Percentiles rank a stretch among this genome's conserved stretches.
Conservation (phyloP, 2,329 filamentous ascomycete genomes). For the Fusarium sacchari region DNA sequence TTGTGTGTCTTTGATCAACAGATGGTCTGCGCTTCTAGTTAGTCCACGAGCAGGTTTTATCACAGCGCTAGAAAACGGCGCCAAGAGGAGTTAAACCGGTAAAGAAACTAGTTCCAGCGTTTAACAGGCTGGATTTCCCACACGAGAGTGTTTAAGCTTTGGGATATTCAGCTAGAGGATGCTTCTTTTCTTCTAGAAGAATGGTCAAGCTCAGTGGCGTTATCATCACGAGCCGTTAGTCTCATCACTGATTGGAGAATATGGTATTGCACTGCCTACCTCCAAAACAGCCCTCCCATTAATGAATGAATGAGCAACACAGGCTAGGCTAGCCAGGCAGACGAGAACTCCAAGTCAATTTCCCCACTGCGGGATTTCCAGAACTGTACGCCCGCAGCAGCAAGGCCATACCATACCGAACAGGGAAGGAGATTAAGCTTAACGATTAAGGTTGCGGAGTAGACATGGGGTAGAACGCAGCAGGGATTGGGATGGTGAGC, state of each 20-base stretch:
- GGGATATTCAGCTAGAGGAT: not conserved
- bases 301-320: too few species aligned
- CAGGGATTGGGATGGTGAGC: not conserved
- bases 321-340: not conserved
- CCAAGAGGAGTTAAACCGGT: not conserved
- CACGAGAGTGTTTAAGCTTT: not conserved
- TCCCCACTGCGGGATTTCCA: conserved; percentile 22
- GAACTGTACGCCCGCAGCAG: conserved; percentile 12
- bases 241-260: not conserved
- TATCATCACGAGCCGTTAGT: not conserved
- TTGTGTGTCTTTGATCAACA: not conserved
- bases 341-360: not conserved
- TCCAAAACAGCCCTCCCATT: not conserved
- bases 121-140: not conserved
- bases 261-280: not conserved
- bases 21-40: conserved; percentile 1
- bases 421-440: conserved; percentile 30
- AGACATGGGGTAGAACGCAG: not conserved
- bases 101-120: not conserved
- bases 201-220: not conserved
- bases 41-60: not conserved
- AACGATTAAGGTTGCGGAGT: conserved; percentile 28
- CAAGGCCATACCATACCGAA: not conserved
- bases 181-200: conserved; percentile 23
- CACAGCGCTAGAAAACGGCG: conserved; percentile 17